These are phyloP conservation scores for Pythium rhizo-oryzae DNA, from an alignment of 352 stramenopile genomes.

Conservation along the genomic window DNA sequence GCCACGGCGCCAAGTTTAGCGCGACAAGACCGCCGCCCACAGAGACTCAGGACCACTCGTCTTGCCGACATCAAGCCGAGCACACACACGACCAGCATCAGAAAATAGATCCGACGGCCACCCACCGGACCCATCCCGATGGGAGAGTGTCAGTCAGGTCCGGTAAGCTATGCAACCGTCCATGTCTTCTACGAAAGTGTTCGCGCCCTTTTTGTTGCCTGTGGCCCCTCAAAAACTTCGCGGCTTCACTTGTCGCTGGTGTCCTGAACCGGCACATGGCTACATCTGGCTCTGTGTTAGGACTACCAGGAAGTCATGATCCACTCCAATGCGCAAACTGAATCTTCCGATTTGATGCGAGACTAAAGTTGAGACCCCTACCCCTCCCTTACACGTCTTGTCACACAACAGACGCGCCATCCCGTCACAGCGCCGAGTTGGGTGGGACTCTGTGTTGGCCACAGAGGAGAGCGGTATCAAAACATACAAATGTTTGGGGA, in stretches of 20 bases:
- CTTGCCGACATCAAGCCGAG: too few relatives aligned
- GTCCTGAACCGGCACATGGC: conserved; percentile 10
- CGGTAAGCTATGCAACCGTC: too few relatives aligned
- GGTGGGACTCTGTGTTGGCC: background rate
- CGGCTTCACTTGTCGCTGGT: background rate
- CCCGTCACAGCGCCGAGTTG: background rate
- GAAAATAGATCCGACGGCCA: too few relatives aligned
- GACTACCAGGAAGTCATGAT: conserved; percentile 14
- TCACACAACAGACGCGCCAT: conserved; percentile 16
- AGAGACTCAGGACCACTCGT: too few relatives aligned
- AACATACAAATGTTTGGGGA: too few relatives aligned
- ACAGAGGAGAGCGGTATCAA: too few relatives aligned
- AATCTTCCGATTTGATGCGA: conserved; percentile 11
- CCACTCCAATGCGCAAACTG: conserved; percentile 9
- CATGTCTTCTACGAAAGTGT: background rate
- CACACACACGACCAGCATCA: background rate
- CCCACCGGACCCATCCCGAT: too few relatives aligned
- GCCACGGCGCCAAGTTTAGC: too few relatives aligned
- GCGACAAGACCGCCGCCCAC: too few relatives aligned
- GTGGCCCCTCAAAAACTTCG: background rate
- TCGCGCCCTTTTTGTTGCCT: background rate
- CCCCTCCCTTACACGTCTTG: conserved; percentile 17
- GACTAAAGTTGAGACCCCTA: conserved; percentile 5
- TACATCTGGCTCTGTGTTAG: conserved; percentile 11
- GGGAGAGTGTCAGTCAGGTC: too few relatives aligned